Evolutionary conservation across 495 filamentous ascomycete species (phyloP).

Genomic region (Polyplosphaeria fusca): DNA sequence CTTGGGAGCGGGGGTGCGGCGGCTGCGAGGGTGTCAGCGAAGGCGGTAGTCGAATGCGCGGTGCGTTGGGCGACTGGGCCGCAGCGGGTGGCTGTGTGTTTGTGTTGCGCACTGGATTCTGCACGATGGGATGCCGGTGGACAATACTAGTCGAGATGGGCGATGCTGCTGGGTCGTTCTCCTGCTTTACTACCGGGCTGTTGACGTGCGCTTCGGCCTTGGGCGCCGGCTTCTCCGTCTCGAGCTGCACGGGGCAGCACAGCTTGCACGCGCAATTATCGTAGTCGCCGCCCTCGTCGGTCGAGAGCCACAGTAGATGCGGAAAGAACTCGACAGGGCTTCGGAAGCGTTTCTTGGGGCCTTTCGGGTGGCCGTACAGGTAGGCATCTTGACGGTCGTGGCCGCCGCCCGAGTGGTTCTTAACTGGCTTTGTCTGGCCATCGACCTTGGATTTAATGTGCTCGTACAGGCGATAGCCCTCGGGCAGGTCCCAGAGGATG

Average conservation of each 20-base stretch:
- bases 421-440: constrained; percentile 40
- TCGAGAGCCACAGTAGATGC: constrained; percentile 58
- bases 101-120: constrained; percentile 1
- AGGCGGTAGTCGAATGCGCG: constrained; percentile 11
- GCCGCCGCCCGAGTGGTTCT: constrained; percentile 42
- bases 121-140: constrained; percentile 13
- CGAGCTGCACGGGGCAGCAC: constrained; percentile 48
- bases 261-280: constrained; percentile 58
- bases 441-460: constrained; percentile 49
- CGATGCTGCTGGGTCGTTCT: constrained; percentile 17
- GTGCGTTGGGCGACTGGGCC: constrained; percentile 6
- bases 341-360: constrained; percentile 56
- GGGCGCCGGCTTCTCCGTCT: constrained; percentile 33
- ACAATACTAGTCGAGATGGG: neutral
- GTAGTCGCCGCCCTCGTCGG: constrained; percentile 51
- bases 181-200: constrained; percentile 29
- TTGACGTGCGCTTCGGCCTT: constrained; percentile 28
- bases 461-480: constrained; percentile 58
- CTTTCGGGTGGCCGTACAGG: constrained; percentile 60
- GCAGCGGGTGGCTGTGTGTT: neutral
- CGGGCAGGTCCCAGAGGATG: constrained; percentile 53
- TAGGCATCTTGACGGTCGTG: constrained; percentile 56
- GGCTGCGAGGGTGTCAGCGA: constrained; percentile 39
- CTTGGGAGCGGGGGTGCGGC: constrained; percentile 41
- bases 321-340: constrained; percentile 60